Percentiles rank a stretch among this genome's conserved stretches.
Evolutionary conservation across 192 early-diverging fungal species (phyloP).

Genomic region (Powellomyces hirtus): DNA sequence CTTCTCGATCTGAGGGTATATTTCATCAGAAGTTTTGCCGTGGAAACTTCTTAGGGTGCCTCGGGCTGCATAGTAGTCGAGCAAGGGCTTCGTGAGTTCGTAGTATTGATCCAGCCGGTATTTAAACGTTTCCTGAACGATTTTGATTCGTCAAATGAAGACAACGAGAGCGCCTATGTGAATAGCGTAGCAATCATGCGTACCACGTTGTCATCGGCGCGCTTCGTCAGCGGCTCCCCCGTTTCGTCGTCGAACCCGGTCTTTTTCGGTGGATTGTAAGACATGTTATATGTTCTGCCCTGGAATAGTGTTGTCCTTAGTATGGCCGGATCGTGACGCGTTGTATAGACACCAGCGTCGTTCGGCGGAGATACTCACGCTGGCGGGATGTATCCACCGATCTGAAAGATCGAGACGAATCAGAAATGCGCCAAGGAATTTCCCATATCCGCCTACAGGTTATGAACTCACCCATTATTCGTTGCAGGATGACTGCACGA

Average conservation of each 20-base stretch:
- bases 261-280: conserved; percentile 87
- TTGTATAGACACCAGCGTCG: no score
- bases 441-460: not conserved
- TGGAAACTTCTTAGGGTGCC: conserved; percentile 67
- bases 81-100: conserved; percentile 72
- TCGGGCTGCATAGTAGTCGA: conserved; percentile 73
- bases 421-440: not conserved
- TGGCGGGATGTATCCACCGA: conserved; percentile 84
- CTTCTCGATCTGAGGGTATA: conserved; percentile 80
- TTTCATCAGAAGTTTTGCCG: conserved; percentile 78
- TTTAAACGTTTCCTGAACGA: conserved; percentile 69
- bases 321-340: no score
- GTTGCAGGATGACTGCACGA: conserved; percentile 73
- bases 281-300: conserved; percentile 91
- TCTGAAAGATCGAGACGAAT: conserved; percentile 44
- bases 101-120: conserved; percentile 76
- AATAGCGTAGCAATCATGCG: conserved; percentile 27
- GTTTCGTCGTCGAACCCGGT: conserved; percentile 86
- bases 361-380: conserved; percentile 20
- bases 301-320: no score
- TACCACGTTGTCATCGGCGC: conserved; percentile 78
- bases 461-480: conserved; percentile 70
- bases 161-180: not conserved
- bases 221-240: conserved; percentile 84
- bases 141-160: not conserved